Evolutionary conservation across 2,329 filamentous ascomycete genomes (phyloP), one percentile per base, ranked within the genome.

Genomic region (Ophiostoma triangulosporum): DNA sequence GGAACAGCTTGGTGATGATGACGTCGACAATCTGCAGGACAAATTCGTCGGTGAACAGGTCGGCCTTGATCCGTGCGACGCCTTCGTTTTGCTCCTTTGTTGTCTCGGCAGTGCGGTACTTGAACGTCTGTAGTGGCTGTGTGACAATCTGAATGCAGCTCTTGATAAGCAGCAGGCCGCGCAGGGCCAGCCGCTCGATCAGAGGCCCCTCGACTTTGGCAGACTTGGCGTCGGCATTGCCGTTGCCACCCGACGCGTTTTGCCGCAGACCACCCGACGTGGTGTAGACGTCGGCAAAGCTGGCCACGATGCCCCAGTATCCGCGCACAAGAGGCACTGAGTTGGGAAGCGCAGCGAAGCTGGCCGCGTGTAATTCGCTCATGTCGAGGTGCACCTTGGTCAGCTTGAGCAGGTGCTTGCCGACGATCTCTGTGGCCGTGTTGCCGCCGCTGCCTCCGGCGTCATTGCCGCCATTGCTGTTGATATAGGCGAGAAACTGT

Each of bases 331-430:
- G 77, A 15, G 81, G 74, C 15, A 95, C 70, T 2, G 88, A 89
- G 62, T 87, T 83, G 2, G 89, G 88, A 6, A 98, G 75, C 12
- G 88, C 73, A 1, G 84, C 82, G 66, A 96, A 97, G 53, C 88
- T 86, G 3, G 86, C 83, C 1, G 90, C 82, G 64, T 95, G 89
- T 5, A 74, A 70, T 50, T 80, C 80, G 1, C 88, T 81, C 83
- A 97, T 91, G 54, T 88, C 83, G 36, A 94, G 75, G 64, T 97
- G 93, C 3, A 98, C 72, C 67, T 97, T 98, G 3, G 90, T 83
- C 50, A 97, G 83, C 64, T 97, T 90, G 40, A 96, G 70, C 2
- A 95, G 73, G 64, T 96, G 90, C 64, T 89, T 94, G 59, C 86
- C 86, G n/a, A 95, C 71, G 24, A 84, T 64, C 33, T 76, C 77